phyloP scores from a whole-genome alignment of 116 monocot genomes.

The Phalaenopsis hybrid region DNA sequence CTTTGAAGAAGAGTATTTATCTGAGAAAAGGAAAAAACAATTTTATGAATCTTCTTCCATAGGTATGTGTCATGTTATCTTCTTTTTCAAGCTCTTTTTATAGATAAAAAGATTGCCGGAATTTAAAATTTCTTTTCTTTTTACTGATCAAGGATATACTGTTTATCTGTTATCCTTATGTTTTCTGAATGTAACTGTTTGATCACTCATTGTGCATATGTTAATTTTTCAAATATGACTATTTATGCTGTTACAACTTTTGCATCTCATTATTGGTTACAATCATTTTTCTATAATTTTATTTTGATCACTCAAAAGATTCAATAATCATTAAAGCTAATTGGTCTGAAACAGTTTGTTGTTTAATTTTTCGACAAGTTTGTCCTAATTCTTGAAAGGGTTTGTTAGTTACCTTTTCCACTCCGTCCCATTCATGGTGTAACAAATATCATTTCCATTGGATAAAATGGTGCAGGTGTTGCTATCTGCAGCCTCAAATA shows the following conservation, averaged over 20 bases:
- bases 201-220: neutral
- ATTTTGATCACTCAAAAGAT: neutral
- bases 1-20: slow-evolving; percentile 82
- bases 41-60: slow-evolving; percentile 14
- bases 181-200: neutral
- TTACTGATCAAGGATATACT: neutral
- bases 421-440: too few relatives aligned
- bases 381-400: neutral
- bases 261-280: neutral
- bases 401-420: too few relatives aligned
- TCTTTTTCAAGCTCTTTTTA: neutral
- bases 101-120: neutral
- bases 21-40: slow-evolving; percentile 22
- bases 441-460: too few relatives aligned
- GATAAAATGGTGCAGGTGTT: too few relatives aligned
- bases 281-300: neutral
- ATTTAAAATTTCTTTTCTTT: neutral
- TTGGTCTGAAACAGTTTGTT: neutral
- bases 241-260: neutral
- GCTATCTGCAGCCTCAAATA: too few relatives aligned
- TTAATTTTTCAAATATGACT: neutral
- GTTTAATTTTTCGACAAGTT: neutral
- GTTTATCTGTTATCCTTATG: neutral
- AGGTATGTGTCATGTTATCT: slow-evolving; percentile 11
- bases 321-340: neutral